These are phyloP conservation scores for Decorospora gaudefroyi DNA, from an alignment of 2,329 filamentous ascomycete genomes.

Conservation along the genomic window DNA sequence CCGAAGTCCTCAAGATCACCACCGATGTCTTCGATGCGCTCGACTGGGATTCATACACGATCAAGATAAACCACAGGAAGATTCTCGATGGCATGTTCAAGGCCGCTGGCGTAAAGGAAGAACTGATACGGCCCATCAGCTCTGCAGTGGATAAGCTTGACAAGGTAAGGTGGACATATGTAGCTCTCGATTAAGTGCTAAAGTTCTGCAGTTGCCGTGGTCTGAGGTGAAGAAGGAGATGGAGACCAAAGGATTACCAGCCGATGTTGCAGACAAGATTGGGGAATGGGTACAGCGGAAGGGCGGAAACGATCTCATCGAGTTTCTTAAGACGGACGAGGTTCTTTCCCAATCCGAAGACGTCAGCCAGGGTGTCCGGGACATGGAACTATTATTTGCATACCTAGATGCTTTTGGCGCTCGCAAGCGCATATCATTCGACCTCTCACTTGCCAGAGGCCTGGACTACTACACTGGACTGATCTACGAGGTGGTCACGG, in stretches of 20 bases:
- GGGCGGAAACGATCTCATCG: conserved; percentile 73
- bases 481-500: conserved; percentile 87
- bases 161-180: conserved; percentile 59
- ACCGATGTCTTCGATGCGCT: conserved; percentile 83
- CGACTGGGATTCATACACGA: conserved; percentile 75
- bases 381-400: conserved; percentile 78
- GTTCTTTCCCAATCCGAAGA: conserved; percentile 63
- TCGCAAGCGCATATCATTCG: conserved; percentile 78
- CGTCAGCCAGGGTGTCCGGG: conserved; percentile 73
- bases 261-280: conserved; percentile 81
- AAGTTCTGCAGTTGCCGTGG: conserved; percentile 64
- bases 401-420: conserved; percentile 81
- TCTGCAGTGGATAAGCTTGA: conserved; percentile 96
- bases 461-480: conserved; percentile 92
- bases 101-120: conserved; percentile 82
- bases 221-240: conserved; percentile 88
- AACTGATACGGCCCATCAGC: conserved; percentile 87
- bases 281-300: conserved; percentile 81
- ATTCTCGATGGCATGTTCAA: conserved; percentile 91
- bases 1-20: conserved; percentile 83
- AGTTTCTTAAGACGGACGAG: conserved; percentile 34
- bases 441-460: conserved; percentile 85
- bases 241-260: conserved; percentile 85
- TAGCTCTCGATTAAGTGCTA: conserved; percentile 7
- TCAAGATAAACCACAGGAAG: conserved; percentile 95